Conservation (phyloP, 2,329 filamentous ascomycete genomes). For the Cladosporium sp. region DNA sequence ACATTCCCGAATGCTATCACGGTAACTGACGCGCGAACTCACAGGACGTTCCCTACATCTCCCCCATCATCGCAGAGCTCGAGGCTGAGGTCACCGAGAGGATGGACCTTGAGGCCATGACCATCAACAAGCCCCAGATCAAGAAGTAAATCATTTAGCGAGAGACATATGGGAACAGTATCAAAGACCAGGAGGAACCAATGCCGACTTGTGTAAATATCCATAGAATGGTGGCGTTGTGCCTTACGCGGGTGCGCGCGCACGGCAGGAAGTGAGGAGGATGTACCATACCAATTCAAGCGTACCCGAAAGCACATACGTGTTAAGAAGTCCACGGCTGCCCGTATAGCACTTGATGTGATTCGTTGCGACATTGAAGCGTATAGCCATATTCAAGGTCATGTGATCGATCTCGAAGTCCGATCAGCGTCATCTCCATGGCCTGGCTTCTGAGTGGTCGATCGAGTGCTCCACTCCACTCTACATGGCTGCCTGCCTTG, state of each 20-base stretch:
- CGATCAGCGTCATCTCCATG: conserved; percentile 5
- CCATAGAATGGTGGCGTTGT: conserved; percentile 9
- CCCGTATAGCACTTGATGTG: no score
- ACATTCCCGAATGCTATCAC: background rate
- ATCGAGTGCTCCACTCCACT: background rate
- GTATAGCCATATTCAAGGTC: background rate
- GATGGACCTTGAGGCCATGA: conserved; percentile 63
- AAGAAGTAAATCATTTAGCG: conserved; percentile 7
- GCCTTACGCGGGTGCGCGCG: background rate
- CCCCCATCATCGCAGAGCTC: conserved; percentile 64
- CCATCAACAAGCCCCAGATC: conserved; percentile 46
- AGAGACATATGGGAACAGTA: background rate
- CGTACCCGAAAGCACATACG: conserved; percentile 1
- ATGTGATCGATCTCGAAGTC: conserved; percentile 6
- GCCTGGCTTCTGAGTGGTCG: conserved; percentile 2
- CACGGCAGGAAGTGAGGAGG: background rate
- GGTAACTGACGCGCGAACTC: background rate
- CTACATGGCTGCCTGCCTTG: background rate
- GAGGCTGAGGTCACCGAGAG: conserved; percentile 65
- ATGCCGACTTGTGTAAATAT: conserved; percentile 13
- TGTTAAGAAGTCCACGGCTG: background rate
- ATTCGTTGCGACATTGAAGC: no score
- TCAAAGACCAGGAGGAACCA: background rate
- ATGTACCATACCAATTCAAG: conserved; percentile 13
- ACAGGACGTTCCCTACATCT: conserved; percentile 64